These are phyloP conservation scores for Barnettozyma californica DNA, from an alignment of 805 yeast genomes.

Conservation along the genomic window DNA sequence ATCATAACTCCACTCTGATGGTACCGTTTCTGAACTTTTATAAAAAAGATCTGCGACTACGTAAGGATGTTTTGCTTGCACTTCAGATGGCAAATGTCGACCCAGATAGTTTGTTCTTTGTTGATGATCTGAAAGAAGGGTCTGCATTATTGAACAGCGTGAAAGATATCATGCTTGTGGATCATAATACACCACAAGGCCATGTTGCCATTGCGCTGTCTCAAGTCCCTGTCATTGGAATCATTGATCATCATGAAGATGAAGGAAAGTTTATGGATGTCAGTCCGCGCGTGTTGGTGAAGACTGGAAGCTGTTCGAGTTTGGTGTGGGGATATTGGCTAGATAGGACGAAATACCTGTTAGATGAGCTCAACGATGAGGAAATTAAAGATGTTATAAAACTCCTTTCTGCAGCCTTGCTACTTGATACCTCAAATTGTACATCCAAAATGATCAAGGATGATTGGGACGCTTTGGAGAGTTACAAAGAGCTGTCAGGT, in stretches of 20 bases:
- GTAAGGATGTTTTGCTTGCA: constrained; percentile 65
- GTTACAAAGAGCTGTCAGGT: constrained; percentile 26
- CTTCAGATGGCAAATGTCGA: constrained; percentile 44
- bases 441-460: constrained; percentile 53
- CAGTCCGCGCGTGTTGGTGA: constrained; percentile 55
- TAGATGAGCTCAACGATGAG: constrained; percentile 14
- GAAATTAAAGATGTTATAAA: constrained; percentile 14
- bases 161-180: constrained; percentile 61
- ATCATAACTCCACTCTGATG: constrained; percentile 13
- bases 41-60: constrained; percentile 52
- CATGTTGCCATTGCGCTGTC: constrained; percentile 25
- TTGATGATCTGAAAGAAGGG: constrained; percentile 47
- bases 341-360: neutral
- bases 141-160: constrained; percentile 7
- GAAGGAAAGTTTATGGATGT: constrained; percentile 45
- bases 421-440: constrained; percentile 73
- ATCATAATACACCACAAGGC: constrained; percentile 70
- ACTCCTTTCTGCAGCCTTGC: constrained; percentile 59
- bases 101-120: constrained; percentile 48
- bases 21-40: constrained; percentile 79
- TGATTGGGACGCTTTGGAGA: constrained; percentile 44
- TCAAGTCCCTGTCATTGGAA: constrained; percentile 39
- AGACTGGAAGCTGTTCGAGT: constrained; percentile 76
- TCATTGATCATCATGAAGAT: constrained; percentile 89
- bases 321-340: constrained; percentile 63